Percentiles rank a stretch among this genome's conserved stretches.
Evolutionary conservation across 2,329 filamentous ascomycete species (phyloP).

Genomic region (Colletotrichum liriopes): DNA sequence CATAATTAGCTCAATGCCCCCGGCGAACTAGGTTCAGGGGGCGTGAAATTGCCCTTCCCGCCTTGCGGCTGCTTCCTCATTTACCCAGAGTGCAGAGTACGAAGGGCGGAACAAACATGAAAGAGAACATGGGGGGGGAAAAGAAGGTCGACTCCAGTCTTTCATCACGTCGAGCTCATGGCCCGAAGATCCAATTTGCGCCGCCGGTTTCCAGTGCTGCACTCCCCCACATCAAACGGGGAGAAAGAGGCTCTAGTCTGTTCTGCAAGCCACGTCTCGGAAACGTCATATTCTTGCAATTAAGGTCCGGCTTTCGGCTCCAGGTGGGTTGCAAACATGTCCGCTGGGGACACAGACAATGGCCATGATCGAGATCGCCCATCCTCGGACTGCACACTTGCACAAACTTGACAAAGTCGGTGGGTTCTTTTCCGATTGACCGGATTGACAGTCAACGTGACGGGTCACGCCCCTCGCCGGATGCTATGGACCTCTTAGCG

Average conservation of each 20-base stretch:
- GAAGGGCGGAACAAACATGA: neutral
- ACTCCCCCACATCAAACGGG: conserved; percentile 15
- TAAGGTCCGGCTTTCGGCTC: conserved; percentile 12
- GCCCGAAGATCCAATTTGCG: conserved; percentile 17
- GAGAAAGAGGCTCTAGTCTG: neutral
- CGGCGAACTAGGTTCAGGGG: conserved; percentile 34
- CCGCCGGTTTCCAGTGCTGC: conserved; percentile 23
- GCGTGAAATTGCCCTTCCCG: conserved; percentile 26
- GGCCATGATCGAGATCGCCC: conserved; percentile 27
- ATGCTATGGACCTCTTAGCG: conserved; percentile 23
- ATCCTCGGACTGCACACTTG: conserved; percentile 18
- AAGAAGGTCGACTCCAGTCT: neutral
- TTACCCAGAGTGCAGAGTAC: neutral
- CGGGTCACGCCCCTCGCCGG: conserved; percentile 11
- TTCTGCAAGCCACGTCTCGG: conserved; percentile 29
- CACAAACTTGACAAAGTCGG: conserved; percentile 1
- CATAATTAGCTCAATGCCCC: conserved; percentile 19
- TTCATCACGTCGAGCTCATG: conserved; percentile 35
- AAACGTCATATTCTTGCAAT: conserved; percentile 31
- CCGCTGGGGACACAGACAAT: conserved; percentile 20
- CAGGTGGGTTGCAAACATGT: neutral
- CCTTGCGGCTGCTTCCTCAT: conserved; percentile 25
- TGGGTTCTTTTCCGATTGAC: conserved; percentile 27
- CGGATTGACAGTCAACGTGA: conserved; percentile 22
- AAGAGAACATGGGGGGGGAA: neutral